Percentiles rank a stretch among this genome's conserved stretches.
These are phyloP conservation scores for Circinella minor DNA, from an alignment of 371 early-diverging fungal genomes.

Conservation along the genomic window DNA sequence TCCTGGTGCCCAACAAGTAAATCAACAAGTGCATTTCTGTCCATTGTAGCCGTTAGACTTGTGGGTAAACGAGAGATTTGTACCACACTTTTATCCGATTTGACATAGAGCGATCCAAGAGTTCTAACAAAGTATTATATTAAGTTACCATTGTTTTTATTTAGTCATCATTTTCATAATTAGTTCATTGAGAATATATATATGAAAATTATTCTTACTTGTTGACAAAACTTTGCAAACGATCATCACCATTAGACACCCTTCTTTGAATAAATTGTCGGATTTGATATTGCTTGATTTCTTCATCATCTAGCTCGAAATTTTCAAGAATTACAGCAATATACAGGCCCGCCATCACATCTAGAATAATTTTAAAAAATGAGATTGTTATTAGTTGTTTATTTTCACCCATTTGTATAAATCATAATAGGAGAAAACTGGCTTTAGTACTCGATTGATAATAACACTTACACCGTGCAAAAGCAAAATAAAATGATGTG, in stretches of 20 bases:
- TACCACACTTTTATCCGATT: constrained; percentile 40
- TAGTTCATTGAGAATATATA: not conserved
- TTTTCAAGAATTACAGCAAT: constrained; percentile 70
- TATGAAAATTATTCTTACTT: constrained; percentile 10
- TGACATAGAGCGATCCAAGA: constrained; percentile 35
- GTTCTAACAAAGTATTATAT: constrained; percentile 10
- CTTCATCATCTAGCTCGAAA: constrained; percentile 65
- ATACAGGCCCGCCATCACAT: constrained; percentile 66
- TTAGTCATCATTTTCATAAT: not conserved
- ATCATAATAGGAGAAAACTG: not conserved
- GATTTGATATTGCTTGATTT: constrained; percentile 63
- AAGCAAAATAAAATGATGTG: constrained; percentile 56
- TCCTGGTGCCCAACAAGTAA: constrained; percentile 23
- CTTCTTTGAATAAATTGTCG: constrained; percentile 58
- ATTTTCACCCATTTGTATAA: too few species aligned
- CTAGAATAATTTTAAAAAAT: too few species aligned
- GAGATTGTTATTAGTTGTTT: too few species aligned
- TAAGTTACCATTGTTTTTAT: too few species aligned
- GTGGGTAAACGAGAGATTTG: constrained; percentile 49
- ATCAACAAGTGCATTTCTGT: constrained; percentile 36
- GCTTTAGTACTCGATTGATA: too few species aligned
- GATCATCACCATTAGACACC: constrained; percentile 38
- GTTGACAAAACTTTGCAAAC: constrained; percentile 35
- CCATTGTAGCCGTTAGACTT: constrained; percentile 46
- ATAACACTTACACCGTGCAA: constrained; percentile 54